Percentiles rank a stretch among this genome's conserved stretches.
These are phyloP conservation scores for Parasitella parasitica DNA, from an alignment of 371 early-diverging fungal genomes.

Conservation along the genomic window DNA sequence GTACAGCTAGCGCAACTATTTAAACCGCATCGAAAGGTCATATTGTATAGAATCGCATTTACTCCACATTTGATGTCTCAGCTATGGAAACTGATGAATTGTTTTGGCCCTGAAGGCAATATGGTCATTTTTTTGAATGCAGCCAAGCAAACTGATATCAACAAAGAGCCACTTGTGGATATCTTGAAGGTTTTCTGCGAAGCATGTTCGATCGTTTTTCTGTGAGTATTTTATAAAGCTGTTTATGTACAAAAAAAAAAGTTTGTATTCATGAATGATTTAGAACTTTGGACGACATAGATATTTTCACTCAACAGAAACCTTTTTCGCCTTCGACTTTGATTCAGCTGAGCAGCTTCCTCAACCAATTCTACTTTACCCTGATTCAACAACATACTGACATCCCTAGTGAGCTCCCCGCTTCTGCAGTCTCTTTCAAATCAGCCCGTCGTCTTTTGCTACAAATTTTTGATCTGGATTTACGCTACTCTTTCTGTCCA, in stretches of 20 bases:
- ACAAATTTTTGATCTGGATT: slow-evolving; percentile 78
- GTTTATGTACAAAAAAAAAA: background rate
- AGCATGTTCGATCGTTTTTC: slow-evolving; percentile 53
- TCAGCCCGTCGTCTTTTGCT: slow-evolving; percentile 64
- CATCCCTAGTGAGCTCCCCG: slow-evolving; percentile 23
- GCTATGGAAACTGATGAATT: slow-evolving; percentile 63
- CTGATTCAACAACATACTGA: slow-evolving; percentile 35
- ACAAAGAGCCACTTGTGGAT: slow-evolving; percentile 61
- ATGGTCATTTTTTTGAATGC: slow-evolving; percentile 60
- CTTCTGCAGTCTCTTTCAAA: slow-evolving; percentile 44
- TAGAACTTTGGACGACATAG: slow-evolving; percentile 80
- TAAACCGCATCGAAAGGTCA: slow-evolving; percentile 47
- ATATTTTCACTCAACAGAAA: slow-evolving; percentile 66
- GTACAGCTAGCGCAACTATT: slow-evolving; percentile 42
- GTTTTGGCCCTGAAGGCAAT: slow-evolving; percentile 58
- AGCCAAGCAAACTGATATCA: slow-evolving; percentile 43
- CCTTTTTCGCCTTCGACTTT: slow-evolving; percentile 59
- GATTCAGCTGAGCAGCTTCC: slow-evolving; percentile 53
- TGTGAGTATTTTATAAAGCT: slow-evolving; percentile 33
- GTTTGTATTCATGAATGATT: background rate
- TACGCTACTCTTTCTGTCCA: slow-evolving; percentile 71
- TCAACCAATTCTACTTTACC: slow-evolving; percentile 71
- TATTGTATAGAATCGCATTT: slow-evolving; percentile 61
- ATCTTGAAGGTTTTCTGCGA: slow-evolving; percentile 66
- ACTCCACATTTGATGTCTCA: slow-evolving; percentile 55